These are phyloP conservation scores for Vaccinium myrtillus DNA, from an alignment of 148 eudicot genomes.

Conservation along the genomic window DNA sequence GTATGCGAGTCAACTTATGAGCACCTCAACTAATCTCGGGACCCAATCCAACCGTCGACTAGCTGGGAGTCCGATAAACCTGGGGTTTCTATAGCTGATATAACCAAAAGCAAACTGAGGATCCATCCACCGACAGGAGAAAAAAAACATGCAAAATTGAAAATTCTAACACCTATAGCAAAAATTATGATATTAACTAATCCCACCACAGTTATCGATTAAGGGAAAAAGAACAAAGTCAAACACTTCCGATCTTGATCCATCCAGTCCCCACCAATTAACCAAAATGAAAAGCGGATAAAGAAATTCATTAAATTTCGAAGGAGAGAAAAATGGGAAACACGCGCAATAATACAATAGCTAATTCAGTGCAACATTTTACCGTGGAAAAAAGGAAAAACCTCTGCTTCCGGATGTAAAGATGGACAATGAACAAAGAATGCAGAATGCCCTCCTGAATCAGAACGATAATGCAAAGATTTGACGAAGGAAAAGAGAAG, in stretches of 20 bases:
- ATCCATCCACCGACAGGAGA: neutral
- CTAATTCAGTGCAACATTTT: neutral
- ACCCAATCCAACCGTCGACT: no score
- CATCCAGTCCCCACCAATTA: neutral
- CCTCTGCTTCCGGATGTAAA: neutral
- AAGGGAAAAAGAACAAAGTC: neutral
- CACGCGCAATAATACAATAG: neutral
- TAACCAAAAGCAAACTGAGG: neutral
- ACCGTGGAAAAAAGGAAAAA: neutral
- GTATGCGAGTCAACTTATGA: no score
- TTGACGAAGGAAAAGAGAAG: no score
- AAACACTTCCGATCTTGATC: constrained; percentile 4
- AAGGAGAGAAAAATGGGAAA: neutral
- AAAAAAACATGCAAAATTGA: neutral
- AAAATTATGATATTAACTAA: neutral
- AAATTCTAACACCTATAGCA: neutral
- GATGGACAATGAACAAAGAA: neutral
- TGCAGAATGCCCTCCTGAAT: neutral
- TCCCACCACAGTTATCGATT: neutral
- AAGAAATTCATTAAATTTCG: neutral
- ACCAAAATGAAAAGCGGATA: neutral
- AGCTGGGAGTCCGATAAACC: no score
- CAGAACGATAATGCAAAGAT: neutral
- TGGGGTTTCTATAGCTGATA: neutral
- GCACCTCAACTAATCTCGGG: no score